Percentiles rank a stretch among this genome's conserved stretches.
Conservation (phyloP, 2,329 filamentous ascomycete species). For the Fusarium agapanthi region DNA sequence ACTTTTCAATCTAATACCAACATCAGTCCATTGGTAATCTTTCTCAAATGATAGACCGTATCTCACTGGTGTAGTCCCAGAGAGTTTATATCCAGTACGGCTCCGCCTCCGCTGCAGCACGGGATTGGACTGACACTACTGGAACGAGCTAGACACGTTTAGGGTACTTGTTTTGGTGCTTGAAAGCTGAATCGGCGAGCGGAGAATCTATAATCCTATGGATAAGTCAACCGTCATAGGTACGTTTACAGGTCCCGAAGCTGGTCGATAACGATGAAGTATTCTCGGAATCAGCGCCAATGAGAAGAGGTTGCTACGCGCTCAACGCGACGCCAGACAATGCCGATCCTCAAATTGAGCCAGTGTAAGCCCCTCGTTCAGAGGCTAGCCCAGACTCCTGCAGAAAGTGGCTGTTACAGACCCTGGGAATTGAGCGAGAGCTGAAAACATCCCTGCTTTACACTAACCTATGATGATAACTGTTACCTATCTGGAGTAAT, state of each 20-base stretch:
- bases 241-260: rapidly evolving
- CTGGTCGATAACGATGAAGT: neutral
- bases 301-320: neutral
- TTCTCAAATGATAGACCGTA: rapidly evolving
- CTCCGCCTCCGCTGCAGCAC: too few relatives aligned
- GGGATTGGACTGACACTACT: neutral
- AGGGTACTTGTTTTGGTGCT: rapidly evolving
- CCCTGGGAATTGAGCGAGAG: neutral
- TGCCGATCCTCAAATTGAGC: neutral
- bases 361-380: rapidly evolving
- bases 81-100: too few relatives aligned
- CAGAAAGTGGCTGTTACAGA: neutral
- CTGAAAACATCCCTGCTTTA: neutral
- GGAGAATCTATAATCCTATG: neutral
- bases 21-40: neutral
- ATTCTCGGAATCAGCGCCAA: neutral
- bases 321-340: rapidly evolving
- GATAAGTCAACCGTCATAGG: neutral
- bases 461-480: too few relatives aligned
- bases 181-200: too few relatives aligned
- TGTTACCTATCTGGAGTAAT: neutral
- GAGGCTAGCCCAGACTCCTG: neutral
- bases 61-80: neutral
- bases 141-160: rapidly evolving
- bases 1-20: neutral